phyloP scores from a whole-genome alignment of 192 early-diverging fungal species.

The Physocladia obscura region DNA sequence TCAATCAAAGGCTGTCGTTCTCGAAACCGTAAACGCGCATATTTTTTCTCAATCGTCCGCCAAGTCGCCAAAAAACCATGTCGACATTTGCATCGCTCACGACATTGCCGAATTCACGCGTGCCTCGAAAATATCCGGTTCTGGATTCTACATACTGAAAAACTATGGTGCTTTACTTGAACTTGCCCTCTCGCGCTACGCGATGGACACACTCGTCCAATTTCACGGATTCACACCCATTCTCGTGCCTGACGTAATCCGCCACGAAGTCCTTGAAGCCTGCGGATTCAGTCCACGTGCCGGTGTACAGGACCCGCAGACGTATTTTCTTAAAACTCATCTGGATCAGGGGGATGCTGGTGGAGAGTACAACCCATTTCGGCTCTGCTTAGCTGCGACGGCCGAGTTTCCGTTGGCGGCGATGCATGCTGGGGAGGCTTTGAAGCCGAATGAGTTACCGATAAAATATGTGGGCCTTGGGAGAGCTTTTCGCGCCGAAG shows the following conservation, averaged over 20 bases:
- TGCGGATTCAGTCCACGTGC: constrained; percentile 88
- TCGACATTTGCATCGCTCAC: constrained; percentile 62
- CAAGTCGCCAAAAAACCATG: constrained; percentile 61
- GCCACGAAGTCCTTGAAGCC: constrained; percentile 73
- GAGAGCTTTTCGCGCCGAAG: constrained; percentile 88
- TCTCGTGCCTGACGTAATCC: constrained; percentile 79
- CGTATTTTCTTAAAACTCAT: constrained; percentile 66
- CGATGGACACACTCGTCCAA: constrained; percentile 68
- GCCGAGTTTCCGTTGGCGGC: constrained; percentile 91
- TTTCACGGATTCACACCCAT: constrained; percentile 74
- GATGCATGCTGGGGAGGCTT: constrained; percentile 69
- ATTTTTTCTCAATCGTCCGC: constrained; percentile 29
- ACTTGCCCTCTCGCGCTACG: constrained; percentile 82
- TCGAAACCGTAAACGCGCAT: constrained; percentile 50
- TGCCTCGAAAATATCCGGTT: constrained; percentile 76
- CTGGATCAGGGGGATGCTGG: constrained; percentile 26
- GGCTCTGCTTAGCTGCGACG: constrained; percentile 75
- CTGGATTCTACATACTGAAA: constrained; percentile 83
- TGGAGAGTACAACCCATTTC: constrained; percentile 42
- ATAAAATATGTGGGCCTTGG: constrained; percentile 77
- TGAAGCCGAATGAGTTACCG: constrained; percentile 64
- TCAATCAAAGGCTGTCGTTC: constrained; percentile 59
- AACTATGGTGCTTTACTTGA: constrained; percentile 86
- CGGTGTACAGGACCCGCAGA: constrained; percentile 72
- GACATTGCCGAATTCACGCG: constrained; percentile 81